Percentiles rank a stretch among this genome's conserved stretches.
phyloP scores from a whole-genome alignment of 176 grass and related monocot species.

The Pharus latifolius region DNA sequence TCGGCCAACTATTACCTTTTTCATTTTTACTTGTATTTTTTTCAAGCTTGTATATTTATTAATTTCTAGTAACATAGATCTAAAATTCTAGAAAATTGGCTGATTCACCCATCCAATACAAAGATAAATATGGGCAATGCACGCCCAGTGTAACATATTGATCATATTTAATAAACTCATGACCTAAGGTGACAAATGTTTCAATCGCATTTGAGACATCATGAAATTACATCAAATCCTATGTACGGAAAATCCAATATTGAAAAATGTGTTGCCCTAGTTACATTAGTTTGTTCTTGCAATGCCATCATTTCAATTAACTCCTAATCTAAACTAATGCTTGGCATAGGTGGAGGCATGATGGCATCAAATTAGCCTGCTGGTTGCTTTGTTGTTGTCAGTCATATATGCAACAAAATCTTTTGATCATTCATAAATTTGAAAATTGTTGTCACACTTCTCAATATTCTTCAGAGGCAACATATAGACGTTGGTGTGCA shows the following conservation, averaged over 20 bases:
- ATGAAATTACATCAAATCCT: not conserved
- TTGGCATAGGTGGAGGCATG: too few relatives aligned
- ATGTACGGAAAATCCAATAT: not conserved
- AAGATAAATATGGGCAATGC: not conserved
- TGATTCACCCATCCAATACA: not conserved
- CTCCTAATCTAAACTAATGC: not conserved
- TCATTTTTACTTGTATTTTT: too few relatives aligned
- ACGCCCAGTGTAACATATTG: conserved; percentile 1
- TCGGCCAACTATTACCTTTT: too few relatives aligned
- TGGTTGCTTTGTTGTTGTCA: too few relatives aligned
- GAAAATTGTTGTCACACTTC: not conserved
- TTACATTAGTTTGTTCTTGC: not conserved
- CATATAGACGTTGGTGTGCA: too few relatives aligned
- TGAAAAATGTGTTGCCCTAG: not conserved
- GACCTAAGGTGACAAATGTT: not conserved
- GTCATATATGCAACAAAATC: too few relatives aligned
- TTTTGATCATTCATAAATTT: not conserved
- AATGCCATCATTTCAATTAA: not conserved
- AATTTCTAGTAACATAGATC: not conserved
- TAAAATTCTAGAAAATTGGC: not conserved
- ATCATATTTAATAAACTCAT: not conserved
- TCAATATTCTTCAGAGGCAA: not conserved
- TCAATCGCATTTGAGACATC: not conserved
- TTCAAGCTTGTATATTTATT: too few relatives aligned
- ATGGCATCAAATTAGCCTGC: too few relatives aligned